Base-by-base conservation (phyloP, 352 stramenopile genomes). In the Halophytophthora polymorphica region DNA sequence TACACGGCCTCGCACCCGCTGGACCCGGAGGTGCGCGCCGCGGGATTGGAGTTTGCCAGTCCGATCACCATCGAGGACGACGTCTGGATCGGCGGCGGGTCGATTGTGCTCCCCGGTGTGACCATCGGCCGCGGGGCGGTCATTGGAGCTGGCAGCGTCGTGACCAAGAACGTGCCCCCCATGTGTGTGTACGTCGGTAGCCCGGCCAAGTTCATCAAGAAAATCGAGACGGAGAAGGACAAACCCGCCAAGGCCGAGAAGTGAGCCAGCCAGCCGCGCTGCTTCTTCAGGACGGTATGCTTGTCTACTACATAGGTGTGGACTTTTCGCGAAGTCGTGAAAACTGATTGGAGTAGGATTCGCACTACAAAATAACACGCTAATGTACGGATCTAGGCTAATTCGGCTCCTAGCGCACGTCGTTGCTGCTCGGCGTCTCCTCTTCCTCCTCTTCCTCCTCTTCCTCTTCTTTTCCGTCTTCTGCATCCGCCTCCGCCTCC, bases 1-100 rank as follows among this genome's bases (percentile, higher is more conserved):
- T 92, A 85, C 59, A 86, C 85, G 13, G 84, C 88, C 0, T 90
- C 57, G 5, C 88, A 96, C 53, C 86, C 86, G 17, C 34, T 94
- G 8, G 68, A 84, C 28, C 68, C 73, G 1, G 57, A 73, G 25
- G 21, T 57, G 15, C 66, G 88, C 44, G 42, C 58, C 7, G 66
- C 50, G 0, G 69, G 73, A 0, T 50, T 66, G 29, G 84, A 96
- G 55, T 49, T 81, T 40, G 81, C 81, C 40, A 81, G 78, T 43
- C 72, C 75, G 25, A 68, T 84, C 55, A 87, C 72, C 14, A 93
- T 96, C 51, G 86, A 75, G 15, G 74, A 93, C 45, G 65, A 95
- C 70, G 77, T 79, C 50, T 96, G 80, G 79, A 79, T 97, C 61
- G 89, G 89, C 19, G 87, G 78, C 21, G 73, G 71, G 44, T 80